Conservation (phyloP, 108 stramenopile genomes). For the Stephanodiscus triporus region DNA sequence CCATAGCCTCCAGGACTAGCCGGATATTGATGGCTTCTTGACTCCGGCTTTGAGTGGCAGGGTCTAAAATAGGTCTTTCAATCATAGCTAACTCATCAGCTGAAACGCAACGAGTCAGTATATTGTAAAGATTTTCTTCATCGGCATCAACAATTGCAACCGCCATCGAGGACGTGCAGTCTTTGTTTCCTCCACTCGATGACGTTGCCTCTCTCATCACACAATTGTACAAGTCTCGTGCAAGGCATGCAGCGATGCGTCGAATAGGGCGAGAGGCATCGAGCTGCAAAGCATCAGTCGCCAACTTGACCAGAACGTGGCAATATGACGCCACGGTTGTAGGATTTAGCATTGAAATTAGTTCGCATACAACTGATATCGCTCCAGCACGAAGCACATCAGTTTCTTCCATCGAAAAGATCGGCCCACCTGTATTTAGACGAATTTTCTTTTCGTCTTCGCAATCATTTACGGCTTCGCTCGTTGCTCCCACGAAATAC, state of each 20-base stretch:
- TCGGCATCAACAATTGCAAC: conserved; percentile 49
- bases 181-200: neutral
- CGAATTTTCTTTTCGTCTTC: conserved; percentile 58
- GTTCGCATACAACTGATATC: conserved; percentile 63
- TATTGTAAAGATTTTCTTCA: conserved; percentile 53
- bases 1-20: conserved; percentile 41
- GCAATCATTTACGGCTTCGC: conserved; percentile 28
- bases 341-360: conserved; percentile 50
- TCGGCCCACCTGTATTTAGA: conserved; percentile 75
- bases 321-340: conserved; percentile 52
- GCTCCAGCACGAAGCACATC: conserved; percentile 69
- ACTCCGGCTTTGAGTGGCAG: conserved; percentile 68
- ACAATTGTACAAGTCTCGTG: conserved; percentile 62
- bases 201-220: conserved; percentile 52
- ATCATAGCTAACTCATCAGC: conserved; percentile 19
- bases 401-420: conserved; percentile 71
- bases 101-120: conserved; percentile 33
- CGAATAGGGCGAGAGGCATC: conserved; percentile 64
- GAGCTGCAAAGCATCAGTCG: conserved; percentile 49
- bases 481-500: conserved; percentile 50
- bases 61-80: conserved; percentile 42
- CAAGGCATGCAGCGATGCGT: conserved; percentile 69
- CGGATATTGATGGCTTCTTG: conserved; percentile 65
- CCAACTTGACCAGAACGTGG: conserved; percentile 43
- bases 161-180: conserved; percentile 41